Conservation (phyloP, 176 grass and related monocot genomes). For the Cenchrus fungigraminus region DNA sequence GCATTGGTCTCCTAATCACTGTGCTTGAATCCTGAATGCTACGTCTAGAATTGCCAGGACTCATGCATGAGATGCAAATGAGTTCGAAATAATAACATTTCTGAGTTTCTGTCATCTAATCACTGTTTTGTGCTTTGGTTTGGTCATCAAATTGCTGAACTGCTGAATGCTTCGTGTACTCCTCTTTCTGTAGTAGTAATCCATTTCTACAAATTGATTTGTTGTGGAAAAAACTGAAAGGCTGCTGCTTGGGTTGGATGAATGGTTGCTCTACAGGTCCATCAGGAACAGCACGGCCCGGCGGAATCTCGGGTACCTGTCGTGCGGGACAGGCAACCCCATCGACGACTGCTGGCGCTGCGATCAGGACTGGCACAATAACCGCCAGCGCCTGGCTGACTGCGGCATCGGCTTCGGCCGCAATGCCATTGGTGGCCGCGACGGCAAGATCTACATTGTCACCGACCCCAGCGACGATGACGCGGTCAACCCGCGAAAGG, state of each 20-base stretch:
- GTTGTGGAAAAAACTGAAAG: neutral
- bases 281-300: conserved; percentile 70
- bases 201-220: neutral
- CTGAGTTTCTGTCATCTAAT: neutral
- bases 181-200: neutral
- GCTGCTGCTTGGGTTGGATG: neutral
- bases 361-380: conserved; percentile 67
- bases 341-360: conserved; percentile 94
- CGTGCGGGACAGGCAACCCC: conserved; percentile 74
- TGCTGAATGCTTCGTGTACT: neutral
- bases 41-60: neutral
- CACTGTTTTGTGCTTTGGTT: no score
- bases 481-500: conserved; percentile 58
- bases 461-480: conserved; percentile 70
- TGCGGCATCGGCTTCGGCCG: conserved; percentile 89
- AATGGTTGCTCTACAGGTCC: conserved; percentile 44
- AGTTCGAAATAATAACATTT: neutral
- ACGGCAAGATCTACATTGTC: conserved; percentile 76
- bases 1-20: conserved; percentile 23
- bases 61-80: neutral
- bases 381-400: conserved; percentile 71
- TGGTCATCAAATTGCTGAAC: neutral
- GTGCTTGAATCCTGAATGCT: conserved; percentile 10
- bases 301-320: conserved; percentile 61
- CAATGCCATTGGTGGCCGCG: conserved; percentile 76